These are phyloP conservation scores for Apostasia ramifera DNA, from an alignment of 106 monocot genomes.

Conservation along the genomic window DNA sequence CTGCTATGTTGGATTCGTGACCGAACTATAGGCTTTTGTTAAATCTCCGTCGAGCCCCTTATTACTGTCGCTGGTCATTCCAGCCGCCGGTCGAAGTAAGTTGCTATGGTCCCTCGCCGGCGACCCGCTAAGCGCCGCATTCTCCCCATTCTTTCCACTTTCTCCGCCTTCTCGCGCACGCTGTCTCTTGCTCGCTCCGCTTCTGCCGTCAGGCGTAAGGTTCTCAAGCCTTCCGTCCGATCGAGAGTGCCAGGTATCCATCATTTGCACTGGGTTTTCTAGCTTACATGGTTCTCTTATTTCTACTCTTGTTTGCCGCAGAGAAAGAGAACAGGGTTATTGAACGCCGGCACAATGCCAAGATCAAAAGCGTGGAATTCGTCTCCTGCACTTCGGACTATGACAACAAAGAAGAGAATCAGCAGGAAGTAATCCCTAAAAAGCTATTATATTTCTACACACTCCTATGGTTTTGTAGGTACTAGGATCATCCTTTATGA, in stretches of 20 bases:
- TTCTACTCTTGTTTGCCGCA: neutral
- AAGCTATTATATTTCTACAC: neutral
- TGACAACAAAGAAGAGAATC: conserved; percentile 3
- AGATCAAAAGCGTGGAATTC: neutral
- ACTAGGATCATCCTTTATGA: neutral
- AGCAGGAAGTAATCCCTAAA: conserved; percentile 15
- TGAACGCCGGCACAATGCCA: neutral
- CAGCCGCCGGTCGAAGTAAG: neutral
- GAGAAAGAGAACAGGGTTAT: neutral
- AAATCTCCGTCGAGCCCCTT: too few species aligned
- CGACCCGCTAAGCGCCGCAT: conserved; percentile 15
- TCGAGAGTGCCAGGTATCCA: conserved; percentile 1
- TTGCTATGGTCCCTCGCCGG: conserved; percentile 8
- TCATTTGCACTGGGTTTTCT: neutral
- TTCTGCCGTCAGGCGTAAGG: neutral
- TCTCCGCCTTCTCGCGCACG: conserved; percentile 28
- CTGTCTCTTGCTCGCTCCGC: neutral
- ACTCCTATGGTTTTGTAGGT: neutral
- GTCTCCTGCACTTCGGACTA: neutral
- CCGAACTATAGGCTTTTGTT: too few species aligned
- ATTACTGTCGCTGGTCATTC: too few species aligned
- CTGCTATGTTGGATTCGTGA: too few species aligned
- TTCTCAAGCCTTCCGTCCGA: neutral
- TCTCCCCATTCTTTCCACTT: conserved; percentile 1
- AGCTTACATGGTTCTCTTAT: neutral